phyloP scores from a whole-genome alignment of 2,329 filamentous ascomycete genomes.

The Dichotomopilus funicola region DNA sequence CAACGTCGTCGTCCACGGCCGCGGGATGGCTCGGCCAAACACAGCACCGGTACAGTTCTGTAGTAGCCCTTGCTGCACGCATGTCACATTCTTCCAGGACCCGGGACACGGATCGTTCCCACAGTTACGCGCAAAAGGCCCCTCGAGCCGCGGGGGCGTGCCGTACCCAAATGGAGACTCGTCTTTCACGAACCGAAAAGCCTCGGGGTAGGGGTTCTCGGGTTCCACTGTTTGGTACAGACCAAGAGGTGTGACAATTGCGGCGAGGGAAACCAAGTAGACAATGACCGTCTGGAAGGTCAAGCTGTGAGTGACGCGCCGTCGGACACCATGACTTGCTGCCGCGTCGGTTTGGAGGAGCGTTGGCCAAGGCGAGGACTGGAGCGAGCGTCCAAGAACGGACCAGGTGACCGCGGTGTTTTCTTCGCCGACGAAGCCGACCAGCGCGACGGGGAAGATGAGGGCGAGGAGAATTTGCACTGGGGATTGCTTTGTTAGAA shows the following conservation, averaged over 20 bases:
- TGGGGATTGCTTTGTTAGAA: neutral
- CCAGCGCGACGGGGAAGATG: conserved; percentile 4
- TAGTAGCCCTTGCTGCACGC: neutral
- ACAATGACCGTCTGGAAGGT: conserved; percentile 2
- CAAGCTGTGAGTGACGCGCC: conserved; percentile 6
- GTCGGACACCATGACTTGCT: conserved; percentile 1
- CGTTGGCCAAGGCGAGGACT: conserved; percentile 8
- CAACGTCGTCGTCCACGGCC: neutral
- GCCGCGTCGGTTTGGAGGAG: conserved; percentile 10
- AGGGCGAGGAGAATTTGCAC: neutral
- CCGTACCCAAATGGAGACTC: conserved; percentile 3
- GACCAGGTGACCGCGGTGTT: conserved; percentile 11
- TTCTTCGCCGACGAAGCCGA: neutral
- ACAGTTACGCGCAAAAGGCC: neutral
- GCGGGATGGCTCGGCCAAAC: conserved; percentile 2
- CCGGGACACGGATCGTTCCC: conserved; percentile 1
- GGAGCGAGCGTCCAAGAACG: conserved; percentile 6
- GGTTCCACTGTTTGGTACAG: conserved; percentile 8
- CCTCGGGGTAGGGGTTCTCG: neutral
- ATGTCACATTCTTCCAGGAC: conserved; percentile 3
- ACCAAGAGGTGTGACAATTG: conserved; percentile 8
- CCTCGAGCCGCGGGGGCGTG: neutral
- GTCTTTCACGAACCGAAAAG: conserved; percentile 4
- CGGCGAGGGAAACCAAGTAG: conserved; percentile 2
- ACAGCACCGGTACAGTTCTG: neutral